phyloP scores from a whole-genome alignment of 208 protist genomes.

The Leptomonas pyrrhocoris region DNA sequence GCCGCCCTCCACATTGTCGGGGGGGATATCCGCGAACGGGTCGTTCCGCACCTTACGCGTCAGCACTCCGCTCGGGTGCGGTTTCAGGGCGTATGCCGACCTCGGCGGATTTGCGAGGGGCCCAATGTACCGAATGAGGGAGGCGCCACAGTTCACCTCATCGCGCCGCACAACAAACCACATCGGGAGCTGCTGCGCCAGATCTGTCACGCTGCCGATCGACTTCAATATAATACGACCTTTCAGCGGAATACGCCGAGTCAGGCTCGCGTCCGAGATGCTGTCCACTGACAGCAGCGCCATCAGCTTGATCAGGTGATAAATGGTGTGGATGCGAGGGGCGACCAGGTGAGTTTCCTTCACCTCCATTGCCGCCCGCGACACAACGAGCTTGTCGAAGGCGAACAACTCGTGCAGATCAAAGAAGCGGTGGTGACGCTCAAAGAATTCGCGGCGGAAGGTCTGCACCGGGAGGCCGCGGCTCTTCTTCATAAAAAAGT shows the following conservation, averaged over 20 bases:
- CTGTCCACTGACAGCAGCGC: constrained; percentile 62
- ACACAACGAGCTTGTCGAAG: constrained; percentile 40
- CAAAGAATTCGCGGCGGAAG: constrained; percentile 42
- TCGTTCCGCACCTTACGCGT: constrained; percentile 38
- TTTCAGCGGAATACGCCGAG: constrained; percentile 45
- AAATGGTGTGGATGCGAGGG: constrained; percentile 42
- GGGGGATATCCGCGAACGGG: constrained; percentile 25
- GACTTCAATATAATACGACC: constrained; percentile 47
- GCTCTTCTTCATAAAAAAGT: background rate
- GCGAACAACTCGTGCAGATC: constrained; percentile 32
- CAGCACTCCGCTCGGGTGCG: constrained; percentile 7
- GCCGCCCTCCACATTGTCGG: constrained; percentile 1
- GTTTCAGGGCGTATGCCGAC: constrained; percentile 19
- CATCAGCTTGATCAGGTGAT: constrained; percentile 67
- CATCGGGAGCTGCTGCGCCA: constrained; percentile 78
- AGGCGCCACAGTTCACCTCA: constrained; percentile 31
- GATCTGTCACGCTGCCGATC: constrained; percentile 47
- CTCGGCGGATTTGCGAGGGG: constrained; percentile 17
- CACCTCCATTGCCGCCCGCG: constrained; percentile 27
- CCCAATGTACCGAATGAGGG: constrained; percentile 85
- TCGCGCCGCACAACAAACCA: constrained; percentile 81
- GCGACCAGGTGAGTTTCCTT: constrained; percentile 41
- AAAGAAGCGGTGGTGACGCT: constrained; percentile 21
- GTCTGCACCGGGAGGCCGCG: background rate
- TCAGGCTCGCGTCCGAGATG: constrained; percentile 45